These are phyloP conservation scores for Parascedosporium putredinis DNA, from an alignment of 2,329 filamentous ascomycete species.

Conservation along the genomic window DNA sequence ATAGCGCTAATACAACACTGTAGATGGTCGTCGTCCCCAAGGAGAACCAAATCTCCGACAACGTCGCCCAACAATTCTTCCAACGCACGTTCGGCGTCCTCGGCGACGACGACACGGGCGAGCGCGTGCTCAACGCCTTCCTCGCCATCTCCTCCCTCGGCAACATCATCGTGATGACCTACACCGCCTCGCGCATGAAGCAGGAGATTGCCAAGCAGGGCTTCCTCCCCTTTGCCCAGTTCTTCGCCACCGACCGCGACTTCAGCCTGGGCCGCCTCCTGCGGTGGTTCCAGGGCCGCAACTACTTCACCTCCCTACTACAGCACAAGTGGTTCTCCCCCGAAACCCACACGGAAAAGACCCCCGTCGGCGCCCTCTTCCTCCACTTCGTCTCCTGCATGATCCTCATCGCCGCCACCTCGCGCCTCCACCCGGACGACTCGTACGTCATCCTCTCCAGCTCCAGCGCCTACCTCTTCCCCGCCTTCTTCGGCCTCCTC, in stretches of 20 bases:
- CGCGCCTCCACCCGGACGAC: slow-evolving; percentile 13
- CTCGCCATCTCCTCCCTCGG: slow-evolving; percentile 44
- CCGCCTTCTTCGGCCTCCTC: slow-evolving; percentile 23
- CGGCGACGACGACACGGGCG: slow-evolving; percentile 15
- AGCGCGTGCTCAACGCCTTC: slow-evolving; percentile 34
- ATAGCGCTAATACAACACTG: slow-evolving; percentile 19
- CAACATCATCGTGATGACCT: slow-evolving; percentile 48
- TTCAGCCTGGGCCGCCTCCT: slow-evolving; percentile 23
- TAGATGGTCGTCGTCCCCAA: slow-evolving; percentile 29
- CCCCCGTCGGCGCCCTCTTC: slow-evolving; percentile 24
- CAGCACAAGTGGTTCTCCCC: slow-evolving; percentile 21
- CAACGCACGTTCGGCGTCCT: slow-evolving; percentile 20
- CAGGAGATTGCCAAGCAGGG: slow-evolving; percentile 52
- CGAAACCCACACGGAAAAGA: slow-evolving; percentile 24
- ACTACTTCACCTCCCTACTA: slow-evolving; percentile 19
- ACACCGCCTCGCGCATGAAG: slow-evolving; percentile 43
- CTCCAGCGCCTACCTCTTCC: slow-evolving; percentile 23
- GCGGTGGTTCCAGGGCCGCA: slow-evolving; percentile 19
- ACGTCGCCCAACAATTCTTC: slow-evolving; percentile 25
- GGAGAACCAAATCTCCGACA: slow-evolving; percentile 12
- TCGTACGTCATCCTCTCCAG: slow-evolving; percentile 23
- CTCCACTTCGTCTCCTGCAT: slow-evolving; percentile 24
- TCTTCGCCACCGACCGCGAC: slow-evolving; percentile 32
- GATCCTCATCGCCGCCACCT: slow-evolving; percentile 25
- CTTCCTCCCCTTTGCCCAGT: slow-evolving; percentile 37